Base-by-base conservation (phyloP, 306 rosid genomes). In the Senna tora region DNA sequence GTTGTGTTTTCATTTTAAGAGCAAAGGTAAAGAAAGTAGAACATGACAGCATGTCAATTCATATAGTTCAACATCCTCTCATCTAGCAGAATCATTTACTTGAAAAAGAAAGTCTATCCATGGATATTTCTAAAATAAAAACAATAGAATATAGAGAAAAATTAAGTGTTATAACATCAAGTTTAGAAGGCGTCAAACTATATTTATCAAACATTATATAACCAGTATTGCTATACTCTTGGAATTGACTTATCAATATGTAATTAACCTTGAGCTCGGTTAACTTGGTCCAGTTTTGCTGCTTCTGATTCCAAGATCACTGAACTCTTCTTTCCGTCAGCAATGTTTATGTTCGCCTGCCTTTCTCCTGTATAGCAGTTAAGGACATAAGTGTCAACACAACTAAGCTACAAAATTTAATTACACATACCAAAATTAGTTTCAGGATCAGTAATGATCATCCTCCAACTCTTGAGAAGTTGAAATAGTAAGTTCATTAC, bases 261-360 rank as follows among this genome's bases (percentile, higher is more conserved):
- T 59, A 34, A 59, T 41, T 8, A 61, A 87, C 97, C 97, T 42
- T 8, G 79, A 16, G 97, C 95, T 77, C 97, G 83, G 82, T 91
- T 91, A 72, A 87, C 86, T 81, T 88, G 97, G 82, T 91, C 92
- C 87, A 83, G 82, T 84, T 32, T 91, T 11, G 95, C 86, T 76
- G 97, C 98, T 90, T 93, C 98, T 46, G 98, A 89, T 52, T 77
- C 94, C 66, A 91, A 82, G 78, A 93, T 87, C 76, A 87, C 92
- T 30, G 98, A 14, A 86, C 79, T 89, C 87, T 82, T 93, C 86
- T 72, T 86, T 11, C 97, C 98, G 43, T 94, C 96, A 63, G 97
- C 98, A 65, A 86, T 85, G 75, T 94, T 93, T 78, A 93, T 91
- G 70, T 89, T 73, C 38, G 97, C 80, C 76, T 94, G 97, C 61